A percentile compares a stretch with the other conserved stretches of the same genome.
Evolutionary conservation across 495 filamentous ascomycete genomes (phyloP).

Genomic region (Tetracladium setigerum): DNA sequence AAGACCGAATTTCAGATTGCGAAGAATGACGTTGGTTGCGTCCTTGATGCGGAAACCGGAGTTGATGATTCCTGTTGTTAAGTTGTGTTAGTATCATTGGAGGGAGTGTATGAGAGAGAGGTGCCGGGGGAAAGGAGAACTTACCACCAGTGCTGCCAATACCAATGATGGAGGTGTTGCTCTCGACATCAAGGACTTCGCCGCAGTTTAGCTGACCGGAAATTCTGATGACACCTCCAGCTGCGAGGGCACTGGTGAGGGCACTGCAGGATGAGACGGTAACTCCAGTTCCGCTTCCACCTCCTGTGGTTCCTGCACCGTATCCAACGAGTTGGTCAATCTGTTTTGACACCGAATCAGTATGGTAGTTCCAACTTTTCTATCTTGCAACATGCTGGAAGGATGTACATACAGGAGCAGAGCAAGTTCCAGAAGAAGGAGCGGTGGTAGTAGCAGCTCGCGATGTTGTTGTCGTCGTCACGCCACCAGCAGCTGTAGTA

Average conservation of each 20-base stretch:
- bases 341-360: constrained; percentile 3
- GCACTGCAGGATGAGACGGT: constrained; percentile 40
- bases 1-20: constrained; percentile 52
- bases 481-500: too few relatives aligned
- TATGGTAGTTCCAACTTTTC: too few relatives aligned
- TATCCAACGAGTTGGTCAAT: constrained; percentile 18
- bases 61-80: constrained; percentile 29
- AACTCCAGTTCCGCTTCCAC: constrained; percentile 39
- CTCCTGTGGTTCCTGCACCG: constrained; percentile 37
- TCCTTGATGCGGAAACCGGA: constrained; percentile 40
- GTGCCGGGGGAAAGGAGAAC: too few relatives aligned
- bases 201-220: constrained; percentile 12
- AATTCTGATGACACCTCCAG: constrained; percentile 19
- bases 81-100: too few relatives aligned
- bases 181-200: constrained; percentile 24
- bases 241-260: constrained; percentile 28
- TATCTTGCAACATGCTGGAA: too few relatives aligned
- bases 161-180: constrained; percentile 37
- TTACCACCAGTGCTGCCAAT: constrained; percentile 1
- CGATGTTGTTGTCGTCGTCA: too few relatives aligned
- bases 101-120: too few relatives aligned
- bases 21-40: constrained; percentile 48
- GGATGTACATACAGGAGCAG: too few relatives aligned
- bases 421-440: too few relatives aligned
- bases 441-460: too few relatives aligned